phyloP scores from a whole-genome alignment of 257 asterid genomes.

The Rubia yunnanensis region DNA sequence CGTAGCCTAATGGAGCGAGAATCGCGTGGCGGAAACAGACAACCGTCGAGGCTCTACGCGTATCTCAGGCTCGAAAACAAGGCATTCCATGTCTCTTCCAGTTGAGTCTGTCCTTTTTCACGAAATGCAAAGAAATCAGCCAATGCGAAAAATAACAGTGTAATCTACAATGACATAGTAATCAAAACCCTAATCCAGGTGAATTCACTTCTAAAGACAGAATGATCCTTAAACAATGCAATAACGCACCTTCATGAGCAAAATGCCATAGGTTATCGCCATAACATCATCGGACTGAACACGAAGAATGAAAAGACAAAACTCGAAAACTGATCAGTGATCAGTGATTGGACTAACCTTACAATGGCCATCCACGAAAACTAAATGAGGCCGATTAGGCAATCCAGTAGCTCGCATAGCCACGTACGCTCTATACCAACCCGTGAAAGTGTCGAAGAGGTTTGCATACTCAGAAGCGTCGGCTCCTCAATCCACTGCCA shows the following conservation, averaged over 20 bases:
- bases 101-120: slow-evolving; percentile 42
- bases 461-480: slow-evolving; percentile 75
- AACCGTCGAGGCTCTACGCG: slow-evolving; percentile 56
- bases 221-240: too few relatives aligned
- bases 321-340: neutral
- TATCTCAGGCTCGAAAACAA: too few relatives aligned
- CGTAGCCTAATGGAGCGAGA: slow-evolving; percentile 81
- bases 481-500: too few relatives aligned
- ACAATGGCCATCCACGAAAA: slow-evolving; percentile 92
- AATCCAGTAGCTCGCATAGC: slow-evolving; percentile 86
- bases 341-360: slow-evolving; percentile 48
- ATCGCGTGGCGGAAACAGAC: slow-evolving; percentile 87
- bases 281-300: neutral
- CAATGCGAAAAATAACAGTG: neutral
- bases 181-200: neutral
- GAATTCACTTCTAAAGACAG: too few relatives aligned
- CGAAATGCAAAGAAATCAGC: neutral
- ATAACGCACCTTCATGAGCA: too few relatives aligned
- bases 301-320: neutral
- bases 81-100: too few relatives aligned
- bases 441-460: slow-evolving; percentile 87
- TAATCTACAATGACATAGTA: too few relatives aligned
- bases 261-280: neutral
- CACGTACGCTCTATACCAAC: slow-evolving; percentile 87
- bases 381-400: too few relatives aligned